phyloP scores from a whole-genome alignment of 2,329 filamentous ascomycete genomes.

The Diaporthe capsici region DNA sequence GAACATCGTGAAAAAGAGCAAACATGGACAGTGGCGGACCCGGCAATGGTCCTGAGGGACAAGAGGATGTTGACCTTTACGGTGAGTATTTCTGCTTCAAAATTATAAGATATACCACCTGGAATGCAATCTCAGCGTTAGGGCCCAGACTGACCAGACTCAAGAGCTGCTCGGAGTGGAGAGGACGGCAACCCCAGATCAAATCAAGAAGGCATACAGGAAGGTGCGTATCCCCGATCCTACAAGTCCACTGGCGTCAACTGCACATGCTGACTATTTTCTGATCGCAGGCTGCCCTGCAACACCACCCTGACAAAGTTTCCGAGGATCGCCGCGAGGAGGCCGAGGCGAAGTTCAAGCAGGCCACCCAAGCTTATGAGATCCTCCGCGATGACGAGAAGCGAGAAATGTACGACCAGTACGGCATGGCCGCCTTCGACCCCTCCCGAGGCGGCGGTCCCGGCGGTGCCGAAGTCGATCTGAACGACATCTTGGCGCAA shows the following conservation, averaged over 20 bases:
- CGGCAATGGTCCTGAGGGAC: constrained; percentile 43
- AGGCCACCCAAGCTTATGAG: constrained; percentile 94
- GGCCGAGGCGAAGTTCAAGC: constrained; percentile 93
- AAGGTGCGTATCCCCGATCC: constrained; percentile 71
- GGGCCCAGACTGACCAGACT: constrained; percentile 30
- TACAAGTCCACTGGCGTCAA: neutral
- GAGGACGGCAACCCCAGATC: constrained; percentile 78
- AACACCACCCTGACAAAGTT: constrained; percentile 96
- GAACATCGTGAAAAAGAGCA: neutral
- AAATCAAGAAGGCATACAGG: constrained; percentile 96
- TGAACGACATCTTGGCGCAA: constrained; percentile 92
- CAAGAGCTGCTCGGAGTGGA: constrained; percentile 85
- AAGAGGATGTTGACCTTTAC: constrained; percentile 72
- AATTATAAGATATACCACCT: neutral
- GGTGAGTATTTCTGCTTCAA: constrained; percentile 49
- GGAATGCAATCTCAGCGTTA: neutral
- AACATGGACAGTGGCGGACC: constrained; percentile 47
- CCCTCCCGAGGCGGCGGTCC: constrained; percentile 73
- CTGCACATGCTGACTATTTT: constrained; percentile 39
- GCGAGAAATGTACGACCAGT: constrained; percentile 89
- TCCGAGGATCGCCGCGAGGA: constrained; percentile 85
- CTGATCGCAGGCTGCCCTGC: constrained; percentile 78
- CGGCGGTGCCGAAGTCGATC: constrained; percentile 80
- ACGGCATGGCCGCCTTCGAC: constrained; percentile 97
- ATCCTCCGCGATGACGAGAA: constrained; percentile 97